phyloP scores from a whole-genome alignment of 2,329 filamentous ascomycete species.

The Sporothrix sp. region DNA sequence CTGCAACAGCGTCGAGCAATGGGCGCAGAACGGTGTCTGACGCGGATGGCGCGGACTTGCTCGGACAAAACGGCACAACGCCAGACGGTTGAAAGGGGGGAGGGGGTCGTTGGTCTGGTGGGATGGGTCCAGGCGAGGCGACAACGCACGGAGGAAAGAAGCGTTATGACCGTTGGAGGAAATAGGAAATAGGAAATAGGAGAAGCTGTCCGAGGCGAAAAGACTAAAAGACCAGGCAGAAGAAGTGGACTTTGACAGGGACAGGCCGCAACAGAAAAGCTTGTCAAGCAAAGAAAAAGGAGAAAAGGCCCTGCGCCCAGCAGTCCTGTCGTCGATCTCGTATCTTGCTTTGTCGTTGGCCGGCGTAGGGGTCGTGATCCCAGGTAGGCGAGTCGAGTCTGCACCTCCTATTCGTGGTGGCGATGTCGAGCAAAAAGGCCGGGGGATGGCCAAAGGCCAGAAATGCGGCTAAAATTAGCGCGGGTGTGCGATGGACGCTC shows the following conservation, averaged over 20 bases:
- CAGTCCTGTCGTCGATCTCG: not conserved
- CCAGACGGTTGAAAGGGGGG: not conserved
- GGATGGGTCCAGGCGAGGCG: not conserved
- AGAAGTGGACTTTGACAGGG: not conserved
- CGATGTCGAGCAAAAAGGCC: not conserved
- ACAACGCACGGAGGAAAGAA: not conserved
- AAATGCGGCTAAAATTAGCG: conserved; percentile 14
- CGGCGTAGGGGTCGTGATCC: no score
- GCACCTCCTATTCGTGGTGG: conserved; percentile 9
- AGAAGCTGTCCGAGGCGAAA: not conserved
- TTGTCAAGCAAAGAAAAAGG: not conserved
- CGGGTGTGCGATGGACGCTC: not conserved
- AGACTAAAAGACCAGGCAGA: not conserved
- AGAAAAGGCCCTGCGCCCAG: not conserved
- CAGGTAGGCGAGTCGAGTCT: no score
- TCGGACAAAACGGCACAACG: not conserved
- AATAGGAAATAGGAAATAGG: not conserved
- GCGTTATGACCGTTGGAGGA: not conserved
- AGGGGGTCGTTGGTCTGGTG: not conserved
- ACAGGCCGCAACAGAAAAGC: not conserved
- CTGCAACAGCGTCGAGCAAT: not conserved
- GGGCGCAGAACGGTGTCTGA: not conserved
- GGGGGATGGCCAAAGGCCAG: not conserved
- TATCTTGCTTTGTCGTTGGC: not conserved
- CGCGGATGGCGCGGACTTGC: not conserved